phyloP scores from a whole-genome alignment of 208 protist species.

The Borovskyia barvae region DNA sequence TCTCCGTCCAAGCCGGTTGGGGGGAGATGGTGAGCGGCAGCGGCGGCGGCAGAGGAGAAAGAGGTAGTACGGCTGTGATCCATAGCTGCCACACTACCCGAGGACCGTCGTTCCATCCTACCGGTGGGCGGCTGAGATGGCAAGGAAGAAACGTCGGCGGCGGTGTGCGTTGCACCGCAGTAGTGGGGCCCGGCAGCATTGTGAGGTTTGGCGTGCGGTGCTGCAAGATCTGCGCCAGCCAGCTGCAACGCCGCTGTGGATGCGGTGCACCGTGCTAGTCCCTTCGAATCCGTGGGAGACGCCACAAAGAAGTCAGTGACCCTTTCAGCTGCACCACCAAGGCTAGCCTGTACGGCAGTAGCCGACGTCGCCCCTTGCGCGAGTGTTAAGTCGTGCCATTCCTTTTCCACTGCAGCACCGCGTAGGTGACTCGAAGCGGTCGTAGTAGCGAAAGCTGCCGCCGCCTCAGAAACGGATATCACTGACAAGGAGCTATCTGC shows the following conservation, averaged over 20 bases:
- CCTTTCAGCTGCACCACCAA: no score
- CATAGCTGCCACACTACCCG: no score
- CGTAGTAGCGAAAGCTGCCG: background rate
- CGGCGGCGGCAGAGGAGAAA: slow-evolving; percentile 9
- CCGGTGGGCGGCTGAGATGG: no score
- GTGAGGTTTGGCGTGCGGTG: no score
- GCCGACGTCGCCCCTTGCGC: no score
- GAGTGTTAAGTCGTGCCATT: no score
- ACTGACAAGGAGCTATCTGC: slow-evolving; percentile 28
- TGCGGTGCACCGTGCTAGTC: background rate
- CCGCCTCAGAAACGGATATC: slow-evolving; percentile 20
- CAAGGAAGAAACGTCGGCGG: background rate
- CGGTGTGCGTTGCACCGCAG: background rate
- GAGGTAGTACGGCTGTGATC: no score
- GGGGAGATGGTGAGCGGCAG: slow-evolving; percentile 9
- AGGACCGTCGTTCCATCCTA: no score
- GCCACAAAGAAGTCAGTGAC: slow-evolving; percentile 17
- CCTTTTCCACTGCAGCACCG: no score
- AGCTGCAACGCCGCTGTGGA: background rate
- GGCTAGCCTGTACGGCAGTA: no score
- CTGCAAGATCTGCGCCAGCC: background rate
- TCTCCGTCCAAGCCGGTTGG: slow-evolving; percentile 8
- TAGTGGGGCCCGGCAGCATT: no score
- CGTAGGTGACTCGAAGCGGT: no score
- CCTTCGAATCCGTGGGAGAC: slow-evolving; percentile 9